Percentiles rank a stretch among this genome's conserved stretches.
Conservation (phyloP, 2,329 filamentous ascomycete genomes). For the Stagonosporopsis cucurbitacearum region DNA sequence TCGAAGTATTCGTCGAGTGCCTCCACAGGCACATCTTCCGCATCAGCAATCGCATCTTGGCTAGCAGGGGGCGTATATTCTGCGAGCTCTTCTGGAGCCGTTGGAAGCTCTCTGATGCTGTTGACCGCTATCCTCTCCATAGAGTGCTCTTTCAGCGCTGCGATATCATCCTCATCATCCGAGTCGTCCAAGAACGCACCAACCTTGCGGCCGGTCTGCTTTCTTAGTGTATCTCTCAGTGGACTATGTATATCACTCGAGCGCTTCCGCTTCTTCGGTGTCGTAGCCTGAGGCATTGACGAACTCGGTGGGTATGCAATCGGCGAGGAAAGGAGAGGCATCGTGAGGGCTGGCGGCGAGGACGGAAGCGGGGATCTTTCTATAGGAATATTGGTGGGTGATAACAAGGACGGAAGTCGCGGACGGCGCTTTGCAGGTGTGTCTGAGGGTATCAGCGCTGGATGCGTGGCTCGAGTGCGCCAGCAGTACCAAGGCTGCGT, state of each 20-base stretch:
- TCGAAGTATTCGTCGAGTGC: slow-evolving; percentile 41
- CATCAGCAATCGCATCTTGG: slow-evolving; percentile 38
- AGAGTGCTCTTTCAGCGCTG: slow-evolving; percentile 47
- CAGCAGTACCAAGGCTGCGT: slow-evolving; percentile 40
- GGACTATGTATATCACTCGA: slow-evolving; percentile 38
- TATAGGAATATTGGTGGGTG: slow-evolving; percentile 23
- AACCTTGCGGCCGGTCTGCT: slow-evolving; percentile 44
- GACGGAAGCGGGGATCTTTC: slow-evolving; percentile 35
- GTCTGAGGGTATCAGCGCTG: slow-evolving; percentile 38
- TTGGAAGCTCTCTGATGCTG: slow-evolving; percentile 36
- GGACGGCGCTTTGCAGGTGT: slow-evolving; percentile 39
- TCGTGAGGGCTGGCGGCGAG: slow-evolving; percentile 61
- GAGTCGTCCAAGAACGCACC: slow-evolving; percentile 51
- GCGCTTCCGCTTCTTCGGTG: slow-evolving; percentile 50
- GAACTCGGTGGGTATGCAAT: slow-evolving; percentile 63
- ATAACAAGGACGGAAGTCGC: slow-evolving; percentile 13
- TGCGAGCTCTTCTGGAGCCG: slow-evolving; percentile 30
- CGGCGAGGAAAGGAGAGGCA: slow-evolving; percentile 68
- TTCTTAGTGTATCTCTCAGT: slow-evolving; percentile 41
- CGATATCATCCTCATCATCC: slow-evolving; percentile 52
- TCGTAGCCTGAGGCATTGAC: slow-evolving; percentile 40
- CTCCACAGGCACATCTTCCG: slow-evolving; percentile 38
- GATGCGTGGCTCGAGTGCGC: slow-evolving; percentile 1
- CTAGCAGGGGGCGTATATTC: slow-evolving; percentile 46
- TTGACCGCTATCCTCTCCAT: slow-evolving; percentile 44